A percentile compares a stretch with the other conserved stretches of the same genome.
Evolutionary conservation across 495 filamentous ascomycete genomes (phyloP).

Genomic region (Neurospora sp.): DNA sequence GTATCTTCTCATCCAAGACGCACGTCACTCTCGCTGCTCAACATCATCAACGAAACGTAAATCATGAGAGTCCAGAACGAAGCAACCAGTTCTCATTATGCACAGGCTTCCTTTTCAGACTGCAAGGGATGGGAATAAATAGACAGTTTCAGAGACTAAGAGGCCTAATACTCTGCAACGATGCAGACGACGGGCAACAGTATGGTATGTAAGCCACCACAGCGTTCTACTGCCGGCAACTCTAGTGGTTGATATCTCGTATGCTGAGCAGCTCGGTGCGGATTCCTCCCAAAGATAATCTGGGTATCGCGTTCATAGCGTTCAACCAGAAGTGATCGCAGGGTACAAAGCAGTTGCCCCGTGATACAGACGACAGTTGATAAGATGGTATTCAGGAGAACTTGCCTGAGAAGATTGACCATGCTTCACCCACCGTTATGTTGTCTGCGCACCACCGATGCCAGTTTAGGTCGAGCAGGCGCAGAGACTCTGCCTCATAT

Average conservation of each 20-base stretch:
- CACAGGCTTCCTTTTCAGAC: not conserved
- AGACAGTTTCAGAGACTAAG: not conserved
- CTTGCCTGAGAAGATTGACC: not conserved
- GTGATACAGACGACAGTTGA: not conserved
- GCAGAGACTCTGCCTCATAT: not conserved
- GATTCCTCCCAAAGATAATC: not conserved
- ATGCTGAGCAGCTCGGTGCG: not conserved
- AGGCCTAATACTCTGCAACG: not conserved
- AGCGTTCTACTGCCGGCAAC: too few species aligned
- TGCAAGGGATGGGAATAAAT: not conserved
- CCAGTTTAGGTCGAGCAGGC: not conserved
- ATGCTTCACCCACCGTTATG: not conserved
- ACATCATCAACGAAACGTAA: not conserved
- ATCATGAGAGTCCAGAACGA: not conserved
- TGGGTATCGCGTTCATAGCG: not conserved
- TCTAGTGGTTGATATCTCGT: not conserved
- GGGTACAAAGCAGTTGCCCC: not conserved
- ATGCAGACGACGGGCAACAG: not conserved
- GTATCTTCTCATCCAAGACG: not conserved
- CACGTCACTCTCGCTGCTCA: not conserved
- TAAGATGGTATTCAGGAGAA: not conserved
- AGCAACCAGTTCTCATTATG: not conserved
- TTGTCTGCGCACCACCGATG: not conserved
- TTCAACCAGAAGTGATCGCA: not conserved
- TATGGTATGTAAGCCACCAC: not conserved